Evolutionary conservation across 163 green algal species (phyloP).

Genomic region (Prototheca stagnorum): DNA sequence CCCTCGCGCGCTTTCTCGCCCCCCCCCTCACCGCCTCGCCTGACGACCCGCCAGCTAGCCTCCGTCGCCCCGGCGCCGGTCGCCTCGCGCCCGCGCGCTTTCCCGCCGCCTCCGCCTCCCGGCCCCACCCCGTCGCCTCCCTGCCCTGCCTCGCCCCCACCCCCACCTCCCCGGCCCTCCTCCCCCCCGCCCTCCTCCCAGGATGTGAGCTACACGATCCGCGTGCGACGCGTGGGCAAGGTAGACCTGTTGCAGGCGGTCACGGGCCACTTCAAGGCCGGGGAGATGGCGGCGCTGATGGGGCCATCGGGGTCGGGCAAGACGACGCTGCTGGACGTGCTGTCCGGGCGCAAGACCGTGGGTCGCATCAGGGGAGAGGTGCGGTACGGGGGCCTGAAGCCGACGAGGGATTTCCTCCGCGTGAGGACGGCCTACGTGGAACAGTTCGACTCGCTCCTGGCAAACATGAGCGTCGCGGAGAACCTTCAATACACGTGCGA

Average conservation of each 20-base stretch:
- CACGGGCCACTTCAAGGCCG: constrained; percentile 33
- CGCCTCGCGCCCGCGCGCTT: no score
- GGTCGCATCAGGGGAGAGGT: constrained; percentile 19
- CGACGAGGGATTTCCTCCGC: constrained; percentile 37
- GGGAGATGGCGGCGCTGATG: constrained; percentile 36
- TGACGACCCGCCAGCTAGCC: no score
- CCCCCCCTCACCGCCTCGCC: no score
- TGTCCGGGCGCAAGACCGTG: constrained; percentile 44
- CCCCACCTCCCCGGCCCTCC: background rate
- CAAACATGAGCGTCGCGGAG: constrained; percentile 35
- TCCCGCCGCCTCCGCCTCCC: no score
- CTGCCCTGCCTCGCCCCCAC: background rate
- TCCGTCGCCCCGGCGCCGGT: no score
- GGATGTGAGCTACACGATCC: constrained; percentile 54
- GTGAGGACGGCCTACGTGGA: constrained; percentile 46
- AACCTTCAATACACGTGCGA: constrained; percentile 75
- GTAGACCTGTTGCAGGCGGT: constrained; percentile 43
- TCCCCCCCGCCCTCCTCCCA: background rate
- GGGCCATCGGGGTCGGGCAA: constrained; percentile 29
- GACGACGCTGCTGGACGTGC: constrained; percentile 61
- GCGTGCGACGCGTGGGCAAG: constrained; percentile 22
- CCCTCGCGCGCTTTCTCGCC: no score
- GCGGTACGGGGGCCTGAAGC: constrained; percentile 31
- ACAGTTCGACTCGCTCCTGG: constrained; percentile 29
- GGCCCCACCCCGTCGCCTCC: no score